Percentiles rank a stretch among this genome's conserved stretches.
These are phyloP conservation scores for Annona cherimola DNA, from an alignment of 164 flowering plant species.

Conservation along the genomic window DNA sequence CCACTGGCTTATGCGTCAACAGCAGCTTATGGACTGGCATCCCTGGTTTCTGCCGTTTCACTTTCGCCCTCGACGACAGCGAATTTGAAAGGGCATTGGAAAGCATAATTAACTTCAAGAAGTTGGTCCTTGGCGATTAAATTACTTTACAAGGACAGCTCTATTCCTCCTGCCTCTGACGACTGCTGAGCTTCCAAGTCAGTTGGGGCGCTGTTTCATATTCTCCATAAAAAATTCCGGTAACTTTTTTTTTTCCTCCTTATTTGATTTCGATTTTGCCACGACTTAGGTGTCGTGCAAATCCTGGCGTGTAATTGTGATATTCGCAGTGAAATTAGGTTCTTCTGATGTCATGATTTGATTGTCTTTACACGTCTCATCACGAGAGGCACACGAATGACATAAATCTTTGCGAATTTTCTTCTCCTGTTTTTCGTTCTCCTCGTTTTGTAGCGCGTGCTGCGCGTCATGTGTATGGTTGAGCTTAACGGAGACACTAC, in stretches of 20 bases:
- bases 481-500: no score
- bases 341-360: not conserved
- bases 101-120: constrained; percentile 54
- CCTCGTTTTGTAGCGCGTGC: no score
- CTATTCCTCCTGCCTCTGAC: no score
- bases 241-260: not conserved
- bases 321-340: not conserved
- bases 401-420: not conserved
- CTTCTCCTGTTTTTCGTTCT: not conserved
- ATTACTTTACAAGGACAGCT: not conserved
- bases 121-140: constrained; percentile 21
- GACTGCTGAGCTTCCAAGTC: no score
- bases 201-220: no score
- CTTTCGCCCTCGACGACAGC: constrained; percentile 68
- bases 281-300: constrained; percentile 21
- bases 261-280: not conserved
- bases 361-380: no score
- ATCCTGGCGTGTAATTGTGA: not conserved
- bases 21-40: constrained; percentile 87
- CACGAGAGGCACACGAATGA: not conserved
- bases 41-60: constrained; percentile 82
- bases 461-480: no score
- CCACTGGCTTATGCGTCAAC: constrained; percentile 88
- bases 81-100: constrained; percentile 71
- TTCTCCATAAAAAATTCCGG: no score